Base-by-base conservation (phyloP, 2,329 filamentous ascomycete genomes). In the Talaromyces atroroseus region DNA sequence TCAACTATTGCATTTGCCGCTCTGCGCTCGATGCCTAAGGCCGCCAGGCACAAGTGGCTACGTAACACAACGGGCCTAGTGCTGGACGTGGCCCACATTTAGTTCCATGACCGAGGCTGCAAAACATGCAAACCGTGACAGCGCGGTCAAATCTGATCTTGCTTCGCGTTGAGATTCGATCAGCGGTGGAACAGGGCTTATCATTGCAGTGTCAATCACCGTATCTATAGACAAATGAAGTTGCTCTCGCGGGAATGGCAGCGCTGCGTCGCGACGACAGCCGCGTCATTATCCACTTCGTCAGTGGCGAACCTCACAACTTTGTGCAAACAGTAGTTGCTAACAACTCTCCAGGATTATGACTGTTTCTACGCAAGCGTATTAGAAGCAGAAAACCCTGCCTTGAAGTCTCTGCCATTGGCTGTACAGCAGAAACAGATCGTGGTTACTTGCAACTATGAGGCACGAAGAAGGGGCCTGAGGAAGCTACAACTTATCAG, bases 361-460 rank as follows among this genome's bases (percentile, higher is more conserved):
- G 76, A 78, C 76, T 95, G 90, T 76, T 97, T 97, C 78, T 97
- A 97, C 71, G 92, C 92, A 21, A 90, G 90, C 50, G 91, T 94
- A 8, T 87, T 94, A 63, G 91, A 96, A 74, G 86, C 87, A 61
- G 87, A 88, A 68, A 85, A 88, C 62, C 90, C 91, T 0, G 76
- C 80, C 2, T 77, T 96, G 57, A 90, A 84, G 67, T 78, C 80
- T 1, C 74, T 88, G 18, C 90, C 91, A 6, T 77, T 97, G 34
- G 92, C 90, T 36, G 85, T 96, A 58, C 89, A 92, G 71, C 92
- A 96, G 73, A 96, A 96, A 74, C 89, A 91, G 69, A 96, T 96
- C 55, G 80, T 94, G 42, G 90, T 92, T 21, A 95, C 91, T 4
- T 95, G 90, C 80, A 97, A 97, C 74, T 97, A 97, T 71, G 89